A percentile compares a stretch with the other conserved stretches of the same genome.
Conservation (phyloP, 1,284 basidiomycete genomes). For the Pseudozyma thailandica region DNA sequence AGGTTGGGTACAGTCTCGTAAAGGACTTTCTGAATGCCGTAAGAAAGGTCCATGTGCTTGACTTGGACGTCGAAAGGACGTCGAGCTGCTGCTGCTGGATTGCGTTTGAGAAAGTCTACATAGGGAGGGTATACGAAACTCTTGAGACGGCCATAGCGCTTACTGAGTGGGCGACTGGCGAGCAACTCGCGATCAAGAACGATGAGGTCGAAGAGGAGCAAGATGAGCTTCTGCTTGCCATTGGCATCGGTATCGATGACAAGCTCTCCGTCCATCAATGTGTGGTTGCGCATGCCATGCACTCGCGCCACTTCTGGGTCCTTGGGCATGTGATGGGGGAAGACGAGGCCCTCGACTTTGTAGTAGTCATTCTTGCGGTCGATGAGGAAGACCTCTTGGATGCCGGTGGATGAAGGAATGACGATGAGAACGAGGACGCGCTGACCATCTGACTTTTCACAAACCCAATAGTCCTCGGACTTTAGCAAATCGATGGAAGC, state of each 20-base stretch:
- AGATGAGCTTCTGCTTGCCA: constrained; percentile 74
- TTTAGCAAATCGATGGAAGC: constrained; percentile 42
- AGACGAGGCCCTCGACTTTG: constrained; percentile 76
- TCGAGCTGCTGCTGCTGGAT: constrained; percentile 75
- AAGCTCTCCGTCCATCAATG: constrained; percentile 92
- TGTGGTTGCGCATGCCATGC: constrained; percentile 73
- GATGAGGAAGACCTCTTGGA: constrained; percentile 77
- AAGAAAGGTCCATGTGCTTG: constrained; percentile 89
- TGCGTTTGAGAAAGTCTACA: constrained; percentile 76
- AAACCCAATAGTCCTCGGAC: constrained; percentile 83
- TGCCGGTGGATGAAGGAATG: constrained; percentile 70
- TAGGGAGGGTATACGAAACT: constrained; percentile 86
- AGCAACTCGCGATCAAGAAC: constrained; percentile 87
- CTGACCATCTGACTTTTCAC: constrained; percentile 98
- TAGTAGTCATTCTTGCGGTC: constrained; percentile 93
- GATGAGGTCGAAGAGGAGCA: constrained; percentile 92
- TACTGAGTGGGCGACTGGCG: constrained; percentile 82
- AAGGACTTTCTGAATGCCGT: constrained; percentile 86
- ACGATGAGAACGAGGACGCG: constrained; percentile 87
- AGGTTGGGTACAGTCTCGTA: constrained; percentile 84
- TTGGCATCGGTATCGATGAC: constrained; percentile 82
- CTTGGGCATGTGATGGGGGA: constrained; percentile 72
- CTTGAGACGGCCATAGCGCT: constrained; percentile 86
- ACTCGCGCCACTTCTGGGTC: constrained; percentile 13
- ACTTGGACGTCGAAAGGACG: constrained; percentile 86